Evolutionary conservation across 306 rosid genomes (phyloP).

Genomic region (Biancaea sappan): DNA sequence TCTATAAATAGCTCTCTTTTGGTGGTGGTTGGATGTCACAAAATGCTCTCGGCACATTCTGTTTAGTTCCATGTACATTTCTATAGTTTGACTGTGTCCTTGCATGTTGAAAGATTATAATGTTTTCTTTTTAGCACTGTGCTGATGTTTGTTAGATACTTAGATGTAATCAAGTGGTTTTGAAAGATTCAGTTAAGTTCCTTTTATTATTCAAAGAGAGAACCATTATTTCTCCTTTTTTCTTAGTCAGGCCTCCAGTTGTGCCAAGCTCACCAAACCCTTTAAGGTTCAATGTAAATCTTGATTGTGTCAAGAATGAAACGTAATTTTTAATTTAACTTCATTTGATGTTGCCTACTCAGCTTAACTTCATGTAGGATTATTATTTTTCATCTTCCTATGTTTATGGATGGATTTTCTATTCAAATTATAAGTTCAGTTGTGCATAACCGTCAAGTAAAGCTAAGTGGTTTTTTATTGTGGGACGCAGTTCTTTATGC

Average conservation of each 20-base stretch:
- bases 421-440: not conserved
- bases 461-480: not conserved
- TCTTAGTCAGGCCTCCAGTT: not conserved
- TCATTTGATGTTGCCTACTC: conserved; percentile 1
- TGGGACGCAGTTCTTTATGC: not conserved
- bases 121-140: not conserved
- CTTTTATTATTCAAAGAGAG: not conserved
- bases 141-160: not conserved
- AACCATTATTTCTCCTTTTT: not conserved
- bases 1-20: not conserved
- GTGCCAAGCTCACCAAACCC: conserved; percentile 16
- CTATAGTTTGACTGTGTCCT: conserved; percentile 13
- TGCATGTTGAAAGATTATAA: not conserved
- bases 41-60: not conserved
- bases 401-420: not conserved
- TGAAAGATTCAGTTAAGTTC: not conserved
- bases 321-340: not conserved
- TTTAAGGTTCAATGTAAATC: conserved; percentile 2
- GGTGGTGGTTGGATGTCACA: not conserved
- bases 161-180: not conserved
- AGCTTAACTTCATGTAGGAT: not conserved
- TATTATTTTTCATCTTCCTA: not conserved
- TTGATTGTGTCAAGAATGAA: not conserved
- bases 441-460: not conserved
- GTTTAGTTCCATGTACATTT: conserved; percentile 9